These are phyloP conservation scores for Setaria viridis DNA, from an alignment of 202 grass and related monocot species.

Conservation along the genomic window DNA sequence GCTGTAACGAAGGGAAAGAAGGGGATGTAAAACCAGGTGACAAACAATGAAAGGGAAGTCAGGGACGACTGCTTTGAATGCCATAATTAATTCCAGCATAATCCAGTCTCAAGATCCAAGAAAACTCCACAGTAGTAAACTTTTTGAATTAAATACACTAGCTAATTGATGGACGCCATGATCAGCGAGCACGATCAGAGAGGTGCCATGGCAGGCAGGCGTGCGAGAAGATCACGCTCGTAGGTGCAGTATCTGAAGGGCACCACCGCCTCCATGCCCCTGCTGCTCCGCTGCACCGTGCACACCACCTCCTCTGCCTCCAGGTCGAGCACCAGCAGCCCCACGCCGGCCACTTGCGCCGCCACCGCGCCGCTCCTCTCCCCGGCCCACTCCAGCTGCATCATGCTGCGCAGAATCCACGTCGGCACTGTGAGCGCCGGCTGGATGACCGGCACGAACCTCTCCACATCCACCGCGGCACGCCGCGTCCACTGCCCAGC, in stretches of 20 bases:
- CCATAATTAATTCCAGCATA: no score
- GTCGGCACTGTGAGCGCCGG: background rate
- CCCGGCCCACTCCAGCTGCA: background rate
- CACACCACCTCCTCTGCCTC: background rate
- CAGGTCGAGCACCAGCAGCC: background rate
- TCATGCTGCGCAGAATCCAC: no score
- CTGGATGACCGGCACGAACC: background rate
- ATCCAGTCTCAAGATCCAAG: background rate
- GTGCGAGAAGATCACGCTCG: background rate
- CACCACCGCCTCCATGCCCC: background rate
- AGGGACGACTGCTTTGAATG: no score
- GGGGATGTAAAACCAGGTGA: no score
- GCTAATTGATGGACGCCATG: no score
- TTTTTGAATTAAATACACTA: background rate
- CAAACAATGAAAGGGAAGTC: no score
- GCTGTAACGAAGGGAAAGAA: no score
- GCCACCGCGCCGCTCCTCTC: constrained; percentile 5
- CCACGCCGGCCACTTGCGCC: constrained; percentile 1
- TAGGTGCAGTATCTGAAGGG: constrained; percentile 16
- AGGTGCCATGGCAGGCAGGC: background rate
- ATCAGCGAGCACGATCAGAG: background rate
- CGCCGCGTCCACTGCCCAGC: background rate
- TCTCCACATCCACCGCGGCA: background rate
- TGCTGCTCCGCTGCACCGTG: background rate
- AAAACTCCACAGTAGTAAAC: background rate